phyloP scores from a whole-genome alignment of 2,329 filamentous ascomycete species.

The Fusarium setosum region DNA sequence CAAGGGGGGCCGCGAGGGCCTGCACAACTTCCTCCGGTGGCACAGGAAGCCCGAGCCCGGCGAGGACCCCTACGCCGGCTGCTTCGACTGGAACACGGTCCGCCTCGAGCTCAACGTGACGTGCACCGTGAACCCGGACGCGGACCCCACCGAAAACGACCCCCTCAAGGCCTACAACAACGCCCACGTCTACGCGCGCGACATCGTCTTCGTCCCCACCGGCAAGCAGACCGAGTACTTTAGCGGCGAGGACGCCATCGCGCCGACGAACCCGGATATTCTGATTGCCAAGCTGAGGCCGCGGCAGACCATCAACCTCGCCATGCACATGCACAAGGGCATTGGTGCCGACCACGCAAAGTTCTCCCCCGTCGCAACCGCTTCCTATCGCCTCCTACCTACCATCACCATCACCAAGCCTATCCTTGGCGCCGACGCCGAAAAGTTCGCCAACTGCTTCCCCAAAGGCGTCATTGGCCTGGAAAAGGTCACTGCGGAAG shows the following conservation, averaged over 20 bases:
- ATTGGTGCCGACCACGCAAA: constrained; percentile 95
- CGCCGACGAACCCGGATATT: constrained; percentile 89
- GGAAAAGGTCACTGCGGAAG: constrained; percentile 75
- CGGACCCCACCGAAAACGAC: constrained; percentile 79
- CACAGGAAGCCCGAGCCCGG: constrained; percentile 76
- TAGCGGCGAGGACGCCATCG: constrained; percentile 73
- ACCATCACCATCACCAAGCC: constrained; percentile 86
- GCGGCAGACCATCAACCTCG: constrained; percentile 85
- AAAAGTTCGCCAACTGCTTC: constrained; percentile 92
- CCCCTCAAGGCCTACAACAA: constrained; percentile 87
- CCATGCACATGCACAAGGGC: constrained; percentile 95
- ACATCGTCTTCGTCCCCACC: constrained; percentile 80
- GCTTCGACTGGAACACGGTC: constrained; percentile 87
- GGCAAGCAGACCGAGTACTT: constrained; percentile 81
- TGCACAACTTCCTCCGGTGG: constrained; percentile 84
- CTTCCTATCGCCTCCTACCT: constrained; percentile 90
- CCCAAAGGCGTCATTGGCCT: constrained; percentile 87
- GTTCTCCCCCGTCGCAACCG: constrained; percentile 95
- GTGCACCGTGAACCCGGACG: constrained; percentile 83
- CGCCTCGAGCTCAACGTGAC: constrained; percentile 80
- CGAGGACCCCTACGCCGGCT: constrained; percentile 69
- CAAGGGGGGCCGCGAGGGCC: constrained; percentile 79
- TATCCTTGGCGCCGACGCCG: constrained; percentile 86
- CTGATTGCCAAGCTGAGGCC: constrained; percentile 94
- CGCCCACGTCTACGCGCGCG: constrained; percentile 82